Base-by-base conservation (phyloP, 2,329 filamentous ascomycete genomes). In the Penicillium sp. region DNA sequence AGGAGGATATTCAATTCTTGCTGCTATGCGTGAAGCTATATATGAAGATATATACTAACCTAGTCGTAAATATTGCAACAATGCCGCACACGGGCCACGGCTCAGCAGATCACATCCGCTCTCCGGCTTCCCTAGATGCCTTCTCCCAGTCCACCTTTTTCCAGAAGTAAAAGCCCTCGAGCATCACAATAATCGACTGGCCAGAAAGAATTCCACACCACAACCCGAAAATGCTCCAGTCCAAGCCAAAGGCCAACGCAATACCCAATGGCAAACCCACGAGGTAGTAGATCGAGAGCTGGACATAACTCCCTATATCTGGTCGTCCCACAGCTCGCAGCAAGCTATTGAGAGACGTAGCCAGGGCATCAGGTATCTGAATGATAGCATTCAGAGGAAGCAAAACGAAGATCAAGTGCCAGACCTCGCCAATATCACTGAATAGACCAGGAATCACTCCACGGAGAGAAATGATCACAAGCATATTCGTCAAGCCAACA, bases 261-360 rank as follows among this genome's bases (percentile, higher is more conserved):
- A 95, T 84, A 22, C 84, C 87, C 22, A 95, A 80, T 0, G 91
- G 91, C 65, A 95, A 75, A 0, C 88, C 90, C 9, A 95, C 78
- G 19, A 81, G 72, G 67, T 95, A 95, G 70, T 95, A 95, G 10
- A 85, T 83, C 34, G 88, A 80, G 6, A 95, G 72, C 62, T 90
- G 92, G 8, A 89, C 84, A 61, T 90, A 95, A 0, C 90, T 89
- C 16, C 90, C 90, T 48, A 95, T 82, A 53, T 88, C 83, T 68
- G 95, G 90, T 49, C 87, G 81, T 2, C 91, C 91, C 19, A 95
- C 79, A 13, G 90, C 91, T 30, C 91, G 79, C 29, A 95, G 77
- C 31, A 95, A 75, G n/a, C 89, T 91, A 63, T 91, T 89, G 41
- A 87, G 87, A 19, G 84, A 84, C 4, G 86, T 80, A 0, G 86